Base-by-base conservation (phyloP, 345 rosid genomes). In the Ricinus communis region DNA sequence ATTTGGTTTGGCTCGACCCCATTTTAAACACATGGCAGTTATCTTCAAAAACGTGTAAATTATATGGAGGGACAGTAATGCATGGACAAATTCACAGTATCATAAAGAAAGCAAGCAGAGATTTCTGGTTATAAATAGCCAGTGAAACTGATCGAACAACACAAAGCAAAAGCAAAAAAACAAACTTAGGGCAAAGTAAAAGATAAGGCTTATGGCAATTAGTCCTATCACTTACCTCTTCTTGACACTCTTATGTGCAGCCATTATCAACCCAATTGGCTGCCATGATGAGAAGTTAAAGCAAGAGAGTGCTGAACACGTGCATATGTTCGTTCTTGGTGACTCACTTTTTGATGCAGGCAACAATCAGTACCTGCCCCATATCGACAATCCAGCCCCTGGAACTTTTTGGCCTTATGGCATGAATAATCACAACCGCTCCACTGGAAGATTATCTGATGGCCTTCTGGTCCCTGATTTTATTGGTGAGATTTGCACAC, bases 321-420 rank as follows among this genome's bases (percentile, higher is more conserved):
- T 19, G 55, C 25, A 6, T 6, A 19, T 51, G 1, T 51, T 51
- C 19, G 55, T 51, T 9, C n/a, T 51, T 51, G 55, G 55, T 19
- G 55, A 51, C 55, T 51, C 55, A 19, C 55, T 51, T 19, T 51
- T 51, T 51, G 55, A 51, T 51, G 9, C 55, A 19, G 55, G 55
- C 55, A 51, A 51, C 25, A 51, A 51, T 51, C 55, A 51, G 25
- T 51, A 51, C 12, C n/a, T 51, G 45, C 5, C 5, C 19, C 19
- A n/a, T 51, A 19, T 8, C 8, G n/a, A 25, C 24, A 1, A n/a
- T 5, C 49, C 4, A 45, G 38, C 38, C 38, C 55, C 55, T 16
- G n/a, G 25, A 51, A 21, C 24, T 21, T 19, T 9, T 51, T 51
- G 55, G 55, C 55, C 55, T 51, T 51, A 51, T 21, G 55, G 55